phyloP scores from a whole-genome alignment of 2,329 filamentous ascomycete genomes.

The Ascochyta rabiei region DNA sequence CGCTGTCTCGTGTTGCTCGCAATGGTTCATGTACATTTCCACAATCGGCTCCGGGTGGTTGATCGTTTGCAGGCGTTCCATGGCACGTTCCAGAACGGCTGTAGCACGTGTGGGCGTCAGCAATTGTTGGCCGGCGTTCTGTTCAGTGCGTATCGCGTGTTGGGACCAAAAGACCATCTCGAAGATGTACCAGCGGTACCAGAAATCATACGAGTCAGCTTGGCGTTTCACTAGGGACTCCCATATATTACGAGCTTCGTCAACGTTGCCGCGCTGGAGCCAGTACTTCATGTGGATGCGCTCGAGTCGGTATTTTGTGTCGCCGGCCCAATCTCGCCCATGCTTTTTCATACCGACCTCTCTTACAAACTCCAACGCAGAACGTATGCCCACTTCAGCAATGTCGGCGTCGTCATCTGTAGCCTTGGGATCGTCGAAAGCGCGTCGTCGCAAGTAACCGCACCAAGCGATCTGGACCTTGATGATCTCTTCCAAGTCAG shows the following conservation, averaged over 20 bases:
- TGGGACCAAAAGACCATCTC: constrained; percentile 77
- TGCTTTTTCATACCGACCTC: constrained; percentile 78
- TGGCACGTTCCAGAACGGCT: constrained; percentile 74
- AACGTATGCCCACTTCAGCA: constrained; percentile 85
- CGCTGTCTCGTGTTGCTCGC: constrained; percentile 87
- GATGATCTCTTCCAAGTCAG: constrained; percentile 85
- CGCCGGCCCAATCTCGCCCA: constrained; percentile 75
- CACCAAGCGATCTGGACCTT: constrained; percentile 96
- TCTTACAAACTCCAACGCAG: constrained; percentile 83
- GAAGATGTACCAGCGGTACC: constrained; percentile 90
- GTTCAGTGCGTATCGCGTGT: constrained; percentile 58
- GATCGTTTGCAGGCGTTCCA: constrained; percentile 63
- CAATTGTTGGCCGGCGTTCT: constrained; percentile 54
- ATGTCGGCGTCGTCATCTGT: constrained; percentile 81
- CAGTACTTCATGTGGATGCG: constrained; percentile 91
- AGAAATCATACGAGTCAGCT: constrained; percentile 86
- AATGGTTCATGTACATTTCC: constrained; percentile 77
- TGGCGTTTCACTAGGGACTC: constrained; percentile 72
- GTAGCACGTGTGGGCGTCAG: constrained; percentile 75
- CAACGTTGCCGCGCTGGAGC: constrained; percentile 78
- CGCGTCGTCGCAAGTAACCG: constrained; percentile 84
- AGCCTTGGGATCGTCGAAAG: constrained; percentile 73
- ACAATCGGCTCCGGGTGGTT: constrained; percentile 80
- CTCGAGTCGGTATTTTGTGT: constrained; percentile 86
- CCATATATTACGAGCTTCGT: constrained; percentile 80